A percentile compares a stretch with the other conserved stretches of the same genome.
phyloP scores from a whole-genome alignment of 805 yeast species.

The Candida sphagnicola region DNA sequence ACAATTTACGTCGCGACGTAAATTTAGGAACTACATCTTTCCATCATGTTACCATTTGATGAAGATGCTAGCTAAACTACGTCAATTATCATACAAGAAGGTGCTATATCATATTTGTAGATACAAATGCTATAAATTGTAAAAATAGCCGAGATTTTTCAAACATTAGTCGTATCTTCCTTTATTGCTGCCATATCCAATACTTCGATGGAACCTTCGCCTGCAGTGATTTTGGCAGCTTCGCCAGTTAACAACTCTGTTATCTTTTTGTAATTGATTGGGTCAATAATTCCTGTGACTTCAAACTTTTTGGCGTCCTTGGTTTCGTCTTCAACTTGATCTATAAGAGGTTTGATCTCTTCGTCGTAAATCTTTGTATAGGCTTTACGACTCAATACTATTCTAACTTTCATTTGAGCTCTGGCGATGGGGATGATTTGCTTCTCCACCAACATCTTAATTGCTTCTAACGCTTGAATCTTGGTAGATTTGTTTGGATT shows the following conservation, averaged over 20 bases:
- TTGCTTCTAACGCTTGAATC: conserved; percentile 88
- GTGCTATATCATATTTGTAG: too few species aligned
- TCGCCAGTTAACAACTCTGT: conserved; percentile 49
- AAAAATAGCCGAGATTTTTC: too few species aligned
- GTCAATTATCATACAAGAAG: too few species aligned
- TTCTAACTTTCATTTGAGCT: conserved; percentile 85
- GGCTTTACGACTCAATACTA: conserved; percentile 54
- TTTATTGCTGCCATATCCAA: conserved; percentile 85
- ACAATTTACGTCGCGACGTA: conserved; percentile 2
- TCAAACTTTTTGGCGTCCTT: conserved; percentile 48
- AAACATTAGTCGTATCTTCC: too few species aligned
- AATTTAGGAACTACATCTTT: conserved; percentile 23
- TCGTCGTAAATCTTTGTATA: conserved; percentile 36
- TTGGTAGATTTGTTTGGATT: conserved; percentile 74
- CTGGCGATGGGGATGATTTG: conserved; percentile 92
- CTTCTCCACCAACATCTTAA: conserved; percentile 65
- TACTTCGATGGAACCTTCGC: conserved; percentile 72
- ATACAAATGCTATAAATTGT: too few species aligned
- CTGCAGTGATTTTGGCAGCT: conserved; percentile 39
- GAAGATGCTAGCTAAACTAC: background rate
- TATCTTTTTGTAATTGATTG: conserved; percentile 72
- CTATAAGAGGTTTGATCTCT: conserved; percentile 31
- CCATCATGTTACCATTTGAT: conserved; percentile 83
- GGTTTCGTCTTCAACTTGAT: conserved; percentile 35
- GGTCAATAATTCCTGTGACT: conserved; percentile 70